Percentiles rank a stretch among this genome's conserved stretches.
Evolutionary conservation across 2,329 filamentous ascomycete genomes (phyloP).

Genomic region (Plenodomus lindquistii): DNA sequence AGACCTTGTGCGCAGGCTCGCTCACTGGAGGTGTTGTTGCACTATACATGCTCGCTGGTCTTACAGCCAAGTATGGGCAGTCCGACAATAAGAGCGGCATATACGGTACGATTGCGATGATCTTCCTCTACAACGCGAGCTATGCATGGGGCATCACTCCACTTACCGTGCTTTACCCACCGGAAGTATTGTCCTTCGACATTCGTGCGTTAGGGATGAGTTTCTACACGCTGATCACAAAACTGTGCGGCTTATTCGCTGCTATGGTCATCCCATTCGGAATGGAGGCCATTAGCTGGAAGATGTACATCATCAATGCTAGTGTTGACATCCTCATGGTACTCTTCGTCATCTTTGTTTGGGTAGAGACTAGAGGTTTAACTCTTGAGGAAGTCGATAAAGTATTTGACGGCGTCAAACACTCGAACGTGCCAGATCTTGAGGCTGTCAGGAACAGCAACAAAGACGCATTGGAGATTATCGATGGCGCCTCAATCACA

Average conservation of each 20-base stretch:
- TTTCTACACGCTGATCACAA: constrained; percentile 20
- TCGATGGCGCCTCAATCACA: not conserved
- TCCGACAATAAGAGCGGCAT: constrained; percentile 46
- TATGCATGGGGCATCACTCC: constrained; percentile 45
- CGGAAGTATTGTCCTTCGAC: constrained; percentile 41
- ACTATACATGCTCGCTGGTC: constrained; percentile 22
- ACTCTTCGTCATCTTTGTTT: constrained; percentile 43
- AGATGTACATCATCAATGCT: constrained; percentile 28
- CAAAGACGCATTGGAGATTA: constrained; percentile 3
- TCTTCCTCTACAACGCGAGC: constrained; percentile 22
- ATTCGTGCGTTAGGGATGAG: constrained; percentile 28
- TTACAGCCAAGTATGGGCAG: constrained; percentile 36
- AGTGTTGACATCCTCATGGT: constrained; percentile 17
- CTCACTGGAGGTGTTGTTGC: constrained; percentile 15
- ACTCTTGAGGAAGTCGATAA: constrained; percentile 24
- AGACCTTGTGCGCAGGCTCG: constrained; percentile 15
- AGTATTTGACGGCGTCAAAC: constrained; percentile 22
- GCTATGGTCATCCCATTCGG: constrained; percentile 44
- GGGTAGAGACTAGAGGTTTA: constrained; percentile 21
- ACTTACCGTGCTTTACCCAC: constrained; percentile 36
- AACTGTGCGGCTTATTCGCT: constrained; percentile 24
- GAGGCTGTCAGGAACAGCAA: constrained; percentile 14
- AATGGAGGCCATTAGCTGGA: constrained; percentile 25
- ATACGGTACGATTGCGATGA: constrained; percentile 36
- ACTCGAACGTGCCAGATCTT: constrained; percentile 19